Base-by-base conservation (phyloP, 1,139 yeast species). In the Lodderomyces orthopsilosis region DNA sequence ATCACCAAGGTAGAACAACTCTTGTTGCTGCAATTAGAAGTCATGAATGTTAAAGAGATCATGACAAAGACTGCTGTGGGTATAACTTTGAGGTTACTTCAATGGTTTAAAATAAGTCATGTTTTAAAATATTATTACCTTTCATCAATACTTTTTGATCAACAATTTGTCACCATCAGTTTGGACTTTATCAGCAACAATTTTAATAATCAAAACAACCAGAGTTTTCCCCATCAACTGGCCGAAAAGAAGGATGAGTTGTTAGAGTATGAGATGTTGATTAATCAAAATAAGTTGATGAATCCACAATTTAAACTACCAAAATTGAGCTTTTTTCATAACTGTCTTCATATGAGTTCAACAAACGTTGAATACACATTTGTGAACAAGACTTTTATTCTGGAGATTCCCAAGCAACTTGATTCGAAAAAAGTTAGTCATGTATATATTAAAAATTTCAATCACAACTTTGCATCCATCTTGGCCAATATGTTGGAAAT, bases 81-180 rank as follows among this genome's bases (percentile, higher is more conserved):
- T 2, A 74, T 81, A 1, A 46, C 89, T 1, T 54, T 68, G 6
- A 53, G 78, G 15, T 58, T 93, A 23, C 60, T 84, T 27, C 75
- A 75, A 53, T 93, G 98, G 97, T 84, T 89, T 59, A 86, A 85
- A 55, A 63, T 75, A 10, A 84, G 81, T 41, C 96, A 93, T 61
- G 68, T 89, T 1, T 62, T 90, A 51, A 91, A 91, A 59, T 82
- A 76, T 57, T 95, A 90, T 59, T 87, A 84, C 56, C 65, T 93
- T 12, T 65, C 85, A 1, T 77, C 89, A 0, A 59, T 93, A 21
- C 59, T 93, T 32, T 86, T 85, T 61, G 98, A 94, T 59, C 77
- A 84, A 8, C 79, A 81, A 44, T 81, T 71, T 53, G 75, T 83
- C 46, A 65, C 72, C n/a, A 62, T 53, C 22, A 56, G 58, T 38